These are phyloP conservation scores for Schwanniomyces occidentalis DNA, from an alignment of 805 yeast genomes.

Conservation along the genomic window DNA sequence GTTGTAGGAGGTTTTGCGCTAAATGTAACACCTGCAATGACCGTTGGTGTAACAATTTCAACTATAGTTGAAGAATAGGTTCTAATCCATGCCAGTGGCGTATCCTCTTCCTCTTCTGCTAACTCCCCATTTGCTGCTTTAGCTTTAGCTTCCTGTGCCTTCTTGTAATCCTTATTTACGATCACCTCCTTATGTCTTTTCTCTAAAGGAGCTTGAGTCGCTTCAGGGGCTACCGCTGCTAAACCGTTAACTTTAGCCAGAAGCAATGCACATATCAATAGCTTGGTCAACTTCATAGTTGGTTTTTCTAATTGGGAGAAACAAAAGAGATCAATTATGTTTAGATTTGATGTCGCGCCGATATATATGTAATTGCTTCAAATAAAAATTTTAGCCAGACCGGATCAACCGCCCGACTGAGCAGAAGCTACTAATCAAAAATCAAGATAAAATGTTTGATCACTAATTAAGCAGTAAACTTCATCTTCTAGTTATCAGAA, in stretches of 20 bases:
- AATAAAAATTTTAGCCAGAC: no score
- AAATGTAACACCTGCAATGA: conserved; percentile 63
- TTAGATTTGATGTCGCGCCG: no score
- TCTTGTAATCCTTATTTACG: conserved; percentile 28
- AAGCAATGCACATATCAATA: conserved; percentile 11
- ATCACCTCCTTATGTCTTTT: conserved; percentile 32
- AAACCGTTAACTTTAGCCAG: conserved; percentile 9
- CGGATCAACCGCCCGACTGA: no score
- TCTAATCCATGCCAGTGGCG: conserved; percentile 62
- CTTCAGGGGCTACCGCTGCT: conserved; percentile 13
- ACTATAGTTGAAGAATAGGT: conserved; percentile 56
- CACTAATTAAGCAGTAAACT: conserved; percentile 19
- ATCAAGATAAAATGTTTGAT: conserved; percentile 20
- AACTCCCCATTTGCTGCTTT: conserved; percentile 10
- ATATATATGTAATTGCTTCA: no score
- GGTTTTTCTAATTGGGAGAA: conserved; percentile 1
- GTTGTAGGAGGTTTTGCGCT: conserved; percentile 70
- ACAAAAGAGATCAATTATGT: no score
- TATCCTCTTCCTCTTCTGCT: conserved; percentile 7
- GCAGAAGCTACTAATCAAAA: no score
- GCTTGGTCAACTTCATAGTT: conserved; percentile 13
- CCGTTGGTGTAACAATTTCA: conserved; percentile 67
- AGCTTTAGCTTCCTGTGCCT: conserved; percentile 11
- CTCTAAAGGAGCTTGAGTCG: conserved; percentile 12
- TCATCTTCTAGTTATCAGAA: conserved; percentile 11